Conservation (phyloP, 2,329 filamentous ascomycete genomes). For the Arthrobotrys megalospora region DNA sequence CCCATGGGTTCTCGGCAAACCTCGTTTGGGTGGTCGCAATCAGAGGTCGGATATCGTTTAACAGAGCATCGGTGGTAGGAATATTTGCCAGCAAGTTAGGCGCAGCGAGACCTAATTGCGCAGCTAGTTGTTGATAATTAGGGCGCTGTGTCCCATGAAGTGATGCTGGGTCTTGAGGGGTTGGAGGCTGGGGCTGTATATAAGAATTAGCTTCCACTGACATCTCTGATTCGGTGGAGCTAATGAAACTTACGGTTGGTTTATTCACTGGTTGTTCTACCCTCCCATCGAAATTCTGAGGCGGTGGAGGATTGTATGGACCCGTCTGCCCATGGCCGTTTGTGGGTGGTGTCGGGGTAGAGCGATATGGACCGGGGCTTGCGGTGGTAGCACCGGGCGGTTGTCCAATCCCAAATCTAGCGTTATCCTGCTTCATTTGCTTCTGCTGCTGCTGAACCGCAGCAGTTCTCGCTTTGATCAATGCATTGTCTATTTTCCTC, state of each 20-base stretch:
- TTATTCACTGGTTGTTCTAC: constrained; percentile 30
- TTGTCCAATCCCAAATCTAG: constrained; percentile 43
- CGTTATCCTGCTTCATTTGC: constrained; percentile 66
- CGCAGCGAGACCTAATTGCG: constrained; percentile 63
- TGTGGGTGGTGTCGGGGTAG: constrained; percentile 64
- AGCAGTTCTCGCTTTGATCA: constrained; percentile 84
- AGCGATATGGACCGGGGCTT: constrained; percentile 43
- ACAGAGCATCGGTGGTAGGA: constrained; percentile 79
- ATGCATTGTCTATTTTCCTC: constrained; percentile 90
- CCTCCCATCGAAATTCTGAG: constrained; percentile 37
- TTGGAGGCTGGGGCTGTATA: constrained; percentile 30
- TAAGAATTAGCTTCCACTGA: background rate
- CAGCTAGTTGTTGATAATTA: constrained; percentile 64
- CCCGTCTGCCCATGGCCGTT: constrained; percentile 52
- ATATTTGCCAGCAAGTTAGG: constrained; percentile 66
- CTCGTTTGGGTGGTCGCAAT: constrained; percentile 81
- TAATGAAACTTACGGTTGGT: constrained; percentile 19
- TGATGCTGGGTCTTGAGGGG: constrained; percentile 28
- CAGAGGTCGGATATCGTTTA: constrained; percentile 84
- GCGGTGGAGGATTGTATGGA: constrained; percentile 38
- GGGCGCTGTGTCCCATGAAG: constrained; percentile 19
- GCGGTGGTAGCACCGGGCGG: constrained; percentile 34
- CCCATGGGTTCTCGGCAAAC: constrained; percentile 81
- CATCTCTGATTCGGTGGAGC: background rate
- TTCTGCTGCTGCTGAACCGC: constrained; percentile 69